Percentiles rank a stretch among this genome's conserved stretches.
Conservation (phyloP, 352 stramenopile species). For the Peronospora belbahrii region DNA sequence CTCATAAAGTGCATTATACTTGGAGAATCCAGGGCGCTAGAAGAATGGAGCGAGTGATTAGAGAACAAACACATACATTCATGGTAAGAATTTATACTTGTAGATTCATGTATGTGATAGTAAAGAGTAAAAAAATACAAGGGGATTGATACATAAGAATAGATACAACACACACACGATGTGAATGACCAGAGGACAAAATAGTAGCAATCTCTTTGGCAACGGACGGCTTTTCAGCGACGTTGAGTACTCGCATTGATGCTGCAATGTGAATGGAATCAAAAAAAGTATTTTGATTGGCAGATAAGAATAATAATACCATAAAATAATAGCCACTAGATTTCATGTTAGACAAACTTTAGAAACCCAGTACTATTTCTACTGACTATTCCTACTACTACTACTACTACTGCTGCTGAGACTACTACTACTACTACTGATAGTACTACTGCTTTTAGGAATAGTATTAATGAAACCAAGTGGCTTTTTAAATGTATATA, state of each 20-base stretch:
- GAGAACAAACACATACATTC: not conserved
- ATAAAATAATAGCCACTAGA: not conserved
- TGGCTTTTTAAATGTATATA: slow-evolving; percentile 80
- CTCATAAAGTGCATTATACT: slow-evolving; percentile 90
- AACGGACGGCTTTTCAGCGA: slow-evolving; percentile 99
- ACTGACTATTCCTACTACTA: too few relatives aligned
- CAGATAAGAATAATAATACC: too few relatives aligned
- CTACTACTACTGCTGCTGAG: too few relatives aligned
- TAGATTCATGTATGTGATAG: too few relatives aligned
- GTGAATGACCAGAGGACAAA: slow-evolving; percentile 62
- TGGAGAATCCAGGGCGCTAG: slow-evolving; percentile 60
- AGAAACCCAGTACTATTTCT: too few relatives aligned
- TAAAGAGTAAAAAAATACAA: too few relatives aligned
- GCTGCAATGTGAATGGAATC: too few relatives aligned
- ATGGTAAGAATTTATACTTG: not conserved
- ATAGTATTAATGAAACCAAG: slow-evolving; percentile 25
- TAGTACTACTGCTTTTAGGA: too few relatives aligned
- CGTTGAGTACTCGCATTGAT: slow-evolving; percentile 89
- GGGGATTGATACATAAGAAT: not conserved
- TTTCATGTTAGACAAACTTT: too few relatives aligned
- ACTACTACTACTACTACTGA: too few relatives aligned
- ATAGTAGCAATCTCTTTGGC: slow-evolving; percentile 95
- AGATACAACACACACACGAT: slow-evolving; percentile 40
- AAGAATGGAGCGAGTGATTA: slow-evolving; percentile 1
- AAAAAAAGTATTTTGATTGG: too few relatives aligned